Evolutionary conservation across 2,329 filamentous ascomycete species (phyloP).

Genomic region (Alternaria ventricosa): DNA sequence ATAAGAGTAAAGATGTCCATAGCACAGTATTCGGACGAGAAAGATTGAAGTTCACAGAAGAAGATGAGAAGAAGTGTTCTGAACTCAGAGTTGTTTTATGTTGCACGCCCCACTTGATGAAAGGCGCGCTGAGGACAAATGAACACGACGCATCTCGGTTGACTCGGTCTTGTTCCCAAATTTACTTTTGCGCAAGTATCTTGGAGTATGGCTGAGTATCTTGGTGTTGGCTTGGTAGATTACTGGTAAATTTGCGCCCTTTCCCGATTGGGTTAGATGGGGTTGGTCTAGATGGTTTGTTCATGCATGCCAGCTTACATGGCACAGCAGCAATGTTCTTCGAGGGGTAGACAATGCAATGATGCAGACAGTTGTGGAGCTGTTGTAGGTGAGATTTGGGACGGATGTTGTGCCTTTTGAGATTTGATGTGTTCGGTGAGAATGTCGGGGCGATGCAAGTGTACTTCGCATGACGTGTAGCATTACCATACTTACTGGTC

Average conservation of each 20-base stretch:
- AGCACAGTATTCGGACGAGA: neutral
- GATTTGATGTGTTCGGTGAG: neutral
- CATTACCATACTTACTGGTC: neutral
- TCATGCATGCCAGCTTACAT: neutral
- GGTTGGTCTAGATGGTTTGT: neutral
- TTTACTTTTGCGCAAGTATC: neutral
- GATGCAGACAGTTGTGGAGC: neutral
- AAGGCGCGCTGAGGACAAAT: neutral
- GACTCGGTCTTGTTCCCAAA: neutral
- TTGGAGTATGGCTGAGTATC: neutral
- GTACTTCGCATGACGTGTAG: neutral
- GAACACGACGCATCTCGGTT: neutral
- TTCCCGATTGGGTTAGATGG: neutral
- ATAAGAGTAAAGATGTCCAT: neutral
- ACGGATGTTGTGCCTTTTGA: neutral
- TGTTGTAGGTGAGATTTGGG: neutral
- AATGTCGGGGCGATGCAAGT: neutral
- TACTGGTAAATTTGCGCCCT: neutral
- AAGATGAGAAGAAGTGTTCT: neutral
- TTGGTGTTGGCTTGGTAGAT: neutral
- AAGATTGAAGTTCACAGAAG: too few relatives aligned
- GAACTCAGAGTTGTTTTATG: neutral
- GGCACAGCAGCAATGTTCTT: too few relatives aligned
- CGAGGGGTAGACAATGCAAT: too few relatives aligned
- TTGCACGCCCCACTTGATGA: accelerated